Evolutionary conservation across 2,329 filamentous ascomycete species (phyloP).

Genomic region (Phialophora verrucosa): DNA sequence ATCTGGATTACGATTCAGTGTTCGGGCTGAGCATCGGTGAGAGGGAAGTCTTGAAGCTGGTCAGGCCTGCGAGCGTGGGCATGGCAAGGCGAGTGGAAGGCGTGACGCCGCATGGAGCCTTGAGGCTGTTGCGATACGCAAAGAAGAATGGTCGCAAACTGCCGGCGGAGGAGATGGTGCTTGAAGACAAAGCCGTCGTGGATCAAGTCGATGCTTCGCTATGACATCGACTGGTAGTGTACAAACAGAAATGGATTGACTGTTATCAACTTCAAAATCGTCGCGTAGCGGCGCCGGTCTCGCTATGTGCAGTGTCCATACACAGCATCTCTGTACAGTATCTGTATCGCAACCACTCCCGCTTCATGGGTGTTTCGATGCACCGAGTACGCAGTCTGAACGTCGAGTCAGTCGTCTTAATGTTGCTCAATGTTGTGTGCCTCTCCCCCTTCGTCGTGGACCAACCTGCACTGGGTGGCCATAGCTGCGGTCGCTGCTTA

Average conservation of each 20-base stretch:
- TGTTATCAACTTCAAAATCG: neutral
- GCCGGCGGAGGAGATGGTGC: slow-evolving; percentile 3
- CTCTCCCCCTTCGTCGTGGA: neutral
- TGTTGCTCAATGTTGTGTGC: neutral
- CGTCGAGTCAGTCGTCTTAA: neutral
- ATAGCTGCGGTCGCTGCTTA: neutral
- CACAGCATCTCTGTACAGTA: neutral
- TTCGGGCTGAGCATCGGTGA: slow-evolving; percentile 81
- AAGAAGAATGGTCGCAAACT: slow-evolving; percentile 37
- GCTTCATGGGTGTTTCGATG: neutral
- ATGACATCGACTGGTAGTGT: slow-evolving; percentile 1
- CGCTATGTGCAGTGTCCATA: neutral
- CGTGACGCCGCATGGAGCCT: slow-evolving; percentile 55
- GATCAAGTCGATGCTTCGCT: neutral
- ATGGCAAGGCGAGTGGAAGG: slow-evolving; percentile 90
- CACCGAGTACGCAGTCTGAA: neutral
- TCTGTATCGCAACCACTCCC: neutral
- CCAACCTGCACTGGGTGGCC: neutral
- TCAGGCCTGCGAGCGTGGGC: slow-evolving; percentile 81
- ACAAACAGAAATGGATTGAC: neutral
- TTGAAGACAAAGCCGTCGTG: neutral
- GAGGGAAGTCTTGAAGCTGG: slow-evolving; percentile 69
- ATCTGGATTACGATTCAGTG: slow-evolving; percentile 77
- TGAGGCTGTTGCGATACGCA: slow-evolving; percentile 52
- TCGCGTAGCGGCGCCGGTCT: slow-evolving; percentile 11